Evolutionary conservation across 169 alveolate genomes (phyloP).

Genomic region (Eimeria brunetti): DNA sequence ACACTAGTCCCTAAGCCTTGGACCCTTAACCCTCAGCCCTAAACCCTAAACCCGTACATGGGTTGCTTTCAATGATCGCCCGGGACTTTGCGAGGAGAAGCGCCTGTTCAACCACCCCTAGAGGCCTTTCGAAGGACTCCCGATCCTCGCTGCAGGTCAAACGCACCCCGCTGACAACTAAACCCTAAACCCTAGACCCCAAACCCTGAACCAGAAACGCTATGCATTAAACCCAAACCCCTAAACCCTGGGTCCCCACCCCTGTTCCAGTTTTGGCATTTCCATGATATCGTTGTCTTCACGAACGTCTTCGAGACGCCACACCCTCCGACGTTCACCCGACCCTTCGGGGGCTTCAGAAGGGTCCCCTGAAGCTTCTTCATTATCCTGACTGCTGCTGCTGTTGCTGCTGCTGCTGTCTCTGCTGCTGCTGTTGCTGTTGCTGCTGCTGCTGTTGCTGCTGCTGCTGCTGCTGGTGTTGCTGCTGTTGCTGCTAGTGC

Average conservation of each 20-base stretch:
- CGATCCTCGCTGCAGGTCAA: constrained; percentile 4
- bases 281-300: constrained; percentile 77
- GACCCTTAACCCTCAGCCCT: constrained; percentile 7
- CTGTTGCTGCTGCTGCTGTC: neutral
- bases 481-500: neutral
- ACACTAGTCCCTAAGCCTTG: too few species aligned
- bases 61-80: constrained; percentile 49
- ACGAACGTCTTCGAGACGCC: constrained; percentile 71
- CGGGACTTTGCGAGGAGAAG: constrained; percentile 63
- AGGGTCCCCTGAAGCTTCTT: neutral
- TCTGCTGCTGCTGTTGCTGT: neutral
- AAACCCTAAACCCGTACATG: constrained; percentile 12
- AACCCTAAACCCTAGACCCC: neutral
- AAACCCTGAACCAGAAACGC: neutral
- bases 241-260: neutral
- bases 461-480: constrained; percentile 18
- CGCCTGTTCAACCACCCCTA: constrained; percentile 76
- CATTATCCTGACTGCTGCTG: neutral
- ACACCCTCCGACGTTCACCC: constrained; percentile 19
- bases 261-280: constrained; percentile 22
- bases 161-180: neutral
- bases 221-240: neutral
- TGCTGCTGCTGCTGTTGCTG: neutral
- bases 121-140: constrained; percentile 71
- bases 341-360: neutral